A percentile compares a stretch with the other conserved stretches of the same genome.
Conservation (phyloP, 768 basidiomycete genomes). For the Amyloporia xantha region DNA sequence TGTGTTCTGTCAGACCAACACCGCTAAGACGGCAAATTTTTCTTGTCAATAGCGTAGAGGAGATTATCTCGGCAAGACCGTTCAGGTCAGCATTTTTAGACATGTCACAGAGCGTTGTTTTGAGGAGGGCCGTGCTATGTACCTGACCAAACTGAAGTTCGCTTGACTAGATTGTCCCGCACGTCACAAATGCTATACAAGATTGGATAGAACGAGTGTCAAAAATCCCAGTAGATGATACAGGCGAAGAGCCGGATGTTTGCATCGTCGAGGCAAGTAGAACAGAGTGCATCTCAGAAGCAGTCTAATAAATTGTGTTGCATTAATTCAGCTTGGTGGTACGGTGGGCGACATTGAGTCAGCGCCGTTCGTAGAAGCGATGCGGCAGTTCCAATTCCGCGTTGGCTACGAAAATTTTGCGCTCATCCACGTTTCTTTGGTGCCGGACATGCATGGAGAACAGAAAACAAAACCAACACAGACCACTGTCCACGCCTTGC, state of each 20-base stretch:
- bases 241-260: constrained; percentile 88
- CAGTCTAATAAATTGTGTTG: too few relatives aligned
- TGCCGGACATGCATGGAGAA: constrained; percentile 98
- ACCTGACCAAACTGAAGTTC: background rate
- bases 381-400: constrained; percentile 99
- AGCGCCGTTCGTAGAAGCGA: constrained; percentile 95
- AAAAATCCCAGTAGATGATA: constrained; percentile 91
- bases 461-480: constrained; percentile 99
- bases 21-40: background rate
- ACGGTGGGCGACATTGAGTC: constrained; percentile 99
- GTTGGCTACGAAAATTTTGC: constrained; percentile 97
- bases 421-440: constrained; percentile 91
- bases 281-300: background rate
- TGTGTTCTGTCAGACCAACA: background rate
- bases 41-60: constrained; percentile 51
- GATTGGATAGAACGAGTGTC: constrained; percentile 98
- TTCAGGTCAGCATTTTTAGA: constrained; percentile 54
- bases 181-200: constrained; percentile 94
- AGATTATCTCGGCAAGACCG: constrained; percentile 93
- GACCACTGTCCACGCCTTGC: constrained; percentile 88
- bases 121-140: too few relatives aligned
- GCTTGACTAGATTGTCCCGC: constrained; percentile 79
- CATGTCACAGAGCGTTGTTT: background rate
- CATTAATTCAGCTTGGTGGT: constrained; percentile 72
- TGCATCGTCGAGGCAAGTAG: constrained; percentile 86